These are phyloP conservation scores for Syzygium grande DNA, from an alignment of 345 rosid species.

Conservation along the genomic window DNA sequence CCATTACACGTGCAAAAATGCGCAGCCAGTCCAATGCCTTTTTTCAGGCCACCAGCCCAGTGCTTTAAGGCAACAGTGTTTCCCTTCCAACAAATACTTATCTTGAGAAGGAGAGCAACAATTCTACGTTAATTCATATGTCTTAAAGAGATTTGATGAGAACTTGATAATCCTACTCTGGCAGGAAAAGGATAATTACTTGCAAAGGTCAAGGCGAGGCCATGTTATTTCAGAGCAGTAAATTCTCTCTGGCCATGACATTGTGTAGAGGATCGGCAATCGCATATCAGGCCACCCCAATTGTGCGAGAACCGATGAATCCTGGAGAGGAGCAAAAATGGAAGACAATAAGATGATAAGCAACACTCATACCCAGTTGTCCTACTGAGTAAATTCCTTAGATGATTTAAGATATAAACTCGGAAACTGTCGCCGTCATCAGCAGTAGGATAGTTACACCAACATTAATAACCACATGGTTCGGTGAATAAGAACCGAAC, in stretches of 20 bases:
- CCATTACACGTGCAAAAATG: not conserved
- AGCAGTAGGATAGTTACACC: not conserved
- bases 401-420: not conserved
- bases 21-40: not conserved
- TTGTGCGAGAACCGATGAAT: constrained; percentile 91
- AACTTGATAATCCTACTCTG: not conserved
- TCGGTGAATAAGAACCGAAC: constrained; percentile 13
- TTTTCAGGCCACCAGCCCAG: not conserved
- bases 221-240: constrained; percentile 91
- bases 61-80: not conserved
- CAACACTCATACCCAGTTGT: not conserved
- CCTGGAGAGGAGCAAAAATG: constrained; percentile 25
- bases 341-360: not conserved
- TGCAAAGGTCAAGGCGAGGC: constrained; percentile 98
- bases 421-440: not conserved
- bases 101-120: not conserved
- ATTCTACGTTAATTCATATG: not conserved
- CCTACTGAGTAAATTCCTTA: not conserved
- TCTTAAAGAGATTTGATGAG: not conserved
- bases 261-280: constrained; percentile 82
- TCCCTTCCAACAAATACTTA: not conserved
- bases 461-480: not conserved
- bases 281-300: constrained; percentile 99
- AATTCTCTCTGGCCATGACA: constrained; percentile 97
- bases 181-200: constrained; percentile 29